Evolutionary conservation across 73 alveolate genomes (phyloP).

Genomic region (Paramecium sexaurelia): DNA sequence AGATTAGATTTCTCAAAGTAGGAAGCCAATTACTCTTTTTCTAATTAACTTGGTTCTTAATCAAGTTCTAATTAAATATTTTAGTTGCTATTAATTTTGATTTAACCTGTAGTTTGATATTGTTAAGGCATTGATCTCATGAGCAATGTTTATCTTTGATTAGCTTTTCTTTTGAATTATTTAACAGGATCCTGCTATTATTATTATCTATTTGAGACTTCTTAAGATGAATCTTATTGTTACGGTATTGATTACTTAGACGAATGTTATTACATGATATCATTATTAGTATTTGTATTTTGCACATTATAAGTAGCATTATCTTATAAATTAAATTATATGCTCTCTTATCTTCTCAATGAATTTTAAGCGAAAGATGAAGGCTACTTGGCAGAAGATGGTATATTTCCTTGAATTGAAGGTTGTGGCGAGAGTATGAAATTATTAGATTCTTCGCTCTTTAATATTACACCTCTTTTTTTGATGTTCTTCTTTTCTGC

Average conservation of each 20-base stretch:
- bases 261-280: background rate
- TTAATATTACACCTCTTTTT: background rate
- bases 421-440: background rate
- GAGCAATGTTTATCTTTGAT: background rate
- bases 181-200: background rate
- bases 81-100: background rate
- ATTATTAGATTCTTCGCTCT: background rate
- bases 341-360: background rate
- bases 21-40: background rate
- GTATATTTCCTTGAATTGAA: background rate
- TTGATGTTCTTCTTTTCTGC: background rate
- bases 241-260: background rate
- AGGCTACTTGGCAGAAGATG: background rate
- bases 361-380: background rate
- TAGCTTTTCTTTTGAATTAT: background rate
- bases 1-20: constrained; percentile 9
- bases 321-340: background rate
- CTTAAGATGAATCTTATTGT: background rate
- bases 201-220: background rate
- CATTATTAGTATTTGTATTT: background rate
- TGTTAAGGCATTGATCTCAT: background rate
- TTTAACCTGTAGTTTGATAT: background rate
- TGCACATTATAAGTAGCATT: background rate
- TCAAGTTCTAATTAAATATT: background rate
- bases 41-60: background rate